Conservation (phyloP, 345 rosid genomes). For the Hibiscus syriacus region DNA sequence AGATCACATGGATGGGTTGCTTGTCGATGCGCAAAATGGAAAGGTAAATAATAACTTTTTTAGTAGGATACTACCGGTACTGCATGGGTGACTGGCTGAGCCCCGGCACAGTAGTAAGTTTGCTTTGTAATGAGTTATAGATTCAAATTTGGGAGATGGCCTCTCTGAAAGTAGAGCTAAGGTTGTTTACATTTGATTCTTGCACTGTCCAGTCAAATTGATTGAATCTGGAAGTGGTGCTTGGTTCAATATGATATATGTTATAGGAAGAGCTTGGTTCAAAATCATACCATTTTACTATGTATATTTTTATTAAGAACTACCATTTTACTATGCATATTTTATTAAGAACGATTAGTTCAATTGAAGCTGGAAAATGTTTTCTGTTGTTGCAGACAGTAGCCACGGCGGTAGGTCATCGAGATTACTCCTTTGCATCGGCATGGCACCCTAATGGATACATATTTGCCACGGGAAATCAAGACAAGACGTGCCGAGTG, state of each 20-base stretch:
- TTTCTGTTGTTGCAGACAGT: slow-evolving; percentile 24
- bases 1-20: slow-evolving; percentile 46
- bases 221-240: neutral
- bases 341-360: neutral
- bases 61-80: neutral
- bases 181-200: neutral
- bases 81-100: neutral
- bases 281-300: neutral
- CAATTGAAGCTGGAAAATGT: neutral
- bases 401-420: slow-evolving; percentile 34
- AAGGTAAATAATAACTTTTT: slow-evolving; percentile 29
- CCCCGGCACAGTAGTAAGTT: neutral
- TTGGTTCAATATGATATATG: neutral
- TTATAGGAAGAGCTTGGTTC: neutral
- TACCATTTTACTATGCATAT: neutral
- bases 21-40: slow-evolving; percentile 49
- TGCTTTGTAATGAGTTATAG: neutral
- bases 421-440: slow-evolving; percentile 55
- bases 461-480: slow-evolving; percentile 57
- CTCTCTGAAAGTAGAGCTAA: neutral
- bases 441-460: slow-evolving; percentile 63
- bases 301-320: too few species aligned
- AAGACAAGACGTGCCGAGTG: slow-evolving; percentile 56
- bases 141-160: neutral
- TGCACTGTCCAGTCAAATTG: neutral